Base-by-base conservation (phyloP, 2,329 filamentous ascomycete species). In the Ophiostoma sp. region DNA sequence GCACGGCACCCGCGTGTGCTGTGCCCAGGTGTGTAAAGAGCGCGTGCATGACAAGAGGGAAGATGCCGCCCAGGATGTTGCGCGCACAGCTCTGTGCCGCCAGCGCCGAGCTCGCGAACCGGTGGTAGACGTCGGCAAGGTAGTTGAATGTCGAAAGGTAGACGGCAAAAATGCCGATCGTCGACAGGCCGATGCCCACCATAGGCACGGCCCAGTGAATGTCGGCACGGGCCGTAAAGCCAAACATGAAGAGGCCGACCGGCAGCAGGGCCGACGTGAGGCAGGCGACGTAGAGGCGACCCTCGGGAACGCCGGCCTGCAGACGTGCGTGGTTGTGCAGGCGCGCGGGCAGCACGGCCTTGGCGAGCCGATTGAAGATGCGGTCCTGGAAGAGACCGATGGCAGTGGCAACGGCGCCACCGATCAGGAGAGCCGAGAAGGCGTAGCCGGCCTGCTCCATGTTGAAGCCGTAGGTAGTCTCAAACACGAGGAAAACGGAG, bases 121-220 rank as follows among this genome's bases (percentile, higher is more conserved):
- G 82, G 75, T 93, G 89, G 77, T 97, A 97, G 1, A 89, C 89
- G 75, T 97, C 93, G 27, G 93, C 92, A 1, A 97, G 83, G 73
- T 96, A 97, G 76, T 97, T 97, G 80, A 97, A 97, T 0, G 92
- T 91, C 2, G 93, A 89, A 0, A 97, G 83, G 75, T 96, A 96
- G 47, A 97, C 87, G 55, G 87, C 89, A 76, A 92, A 94, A 72
- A 97, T 96, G 41, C 93, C 89, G 81, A 94, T 90, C 0, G 90
- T 94, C 0, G 92, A 88, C 69, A 92, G 85, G 0, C 83, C 86
- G 45, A 97, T 82, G 0, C 84, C 87, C 36, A 97, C 82, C 0
- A 87, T 79, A 0, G 92, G 91, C 0, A 86, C 85, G 68, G 92
- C 88, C 90, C 90, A 94, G 71, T 86, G 90, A 1, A 88, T 82